phyloP scores from a whole-genome alignment of 192 early-diverging fungal species.

The Endogone sp. region DNA sequence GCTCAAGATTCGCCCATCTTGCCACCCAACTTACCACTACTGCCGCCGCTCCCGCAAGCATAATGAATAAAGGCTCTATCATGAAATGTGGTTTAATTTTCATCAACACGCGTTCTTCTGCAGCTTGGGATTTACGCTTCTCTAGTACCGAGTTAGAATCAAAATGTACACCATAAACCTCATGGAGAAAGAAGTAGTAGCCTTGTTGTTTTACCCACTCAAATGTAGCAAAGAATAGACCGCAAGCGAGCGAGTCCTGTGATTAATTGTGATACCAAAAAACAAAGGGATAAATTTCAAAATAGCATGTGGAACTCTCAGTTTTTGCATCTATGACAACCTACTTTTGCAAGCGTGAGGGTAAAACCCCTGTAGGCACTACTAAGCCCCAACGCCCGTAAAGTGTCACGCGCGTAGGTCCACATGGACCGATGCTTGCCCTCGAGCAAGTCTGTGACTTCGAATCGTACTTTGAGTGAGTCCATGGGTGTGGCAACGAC shows the following conservation, averaged over 20 bases:
- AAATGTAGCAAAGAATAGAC: slow-evolving; percentile 74
- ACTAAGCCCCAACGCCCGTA: slow-evolving; percentile 47
- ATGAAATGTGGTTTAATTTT: slow-evolving; percentile 24
- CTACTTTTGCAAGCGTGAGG: slow-evolving; percentile 45
- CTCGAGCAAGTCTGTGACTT: slow-evolving; percentile 65
- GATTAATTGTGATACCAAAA: neutral
- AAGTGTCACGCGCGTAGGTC: slow-evolving; percentile 55
- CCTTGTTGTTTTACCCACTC: slow-evolving; percentile 72
- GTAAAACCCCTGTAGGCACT: slow-evolving; percentile 55
- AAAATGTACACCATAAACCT: slow-evolving; percentile 34
- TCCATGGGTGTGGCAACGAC: slow-evolving; percentile 71
- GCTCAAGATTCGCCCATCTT: no score
- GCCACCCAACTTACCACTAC: slow-evolving; percentile 23
- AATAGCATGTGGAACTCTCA: no score
- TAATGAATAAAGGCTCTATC: slow-evolving; percentile 35
- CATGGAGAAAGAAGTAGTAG: slow-evolving; percentile 57
- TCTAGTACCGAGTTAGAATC: neutral
- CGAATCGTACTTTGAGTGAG: slow-evolving; percentile 69
- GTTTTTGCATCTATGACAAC: neutral
- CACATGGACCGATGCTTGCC: slow-evolving; percentile 69
- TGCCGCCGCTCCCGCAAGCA: slow-evolving; percentile 30
- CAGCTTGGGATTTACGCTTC: neutral
- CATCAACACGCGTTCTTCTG: neutral
- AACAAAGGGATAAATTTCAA: no score
- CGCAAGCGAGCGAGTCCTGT: slow-evolving; percentile 67